Conservation (phyloP, 2,329 filamentous ascomycete genomes). For the Penicillium sp. region DNA sequence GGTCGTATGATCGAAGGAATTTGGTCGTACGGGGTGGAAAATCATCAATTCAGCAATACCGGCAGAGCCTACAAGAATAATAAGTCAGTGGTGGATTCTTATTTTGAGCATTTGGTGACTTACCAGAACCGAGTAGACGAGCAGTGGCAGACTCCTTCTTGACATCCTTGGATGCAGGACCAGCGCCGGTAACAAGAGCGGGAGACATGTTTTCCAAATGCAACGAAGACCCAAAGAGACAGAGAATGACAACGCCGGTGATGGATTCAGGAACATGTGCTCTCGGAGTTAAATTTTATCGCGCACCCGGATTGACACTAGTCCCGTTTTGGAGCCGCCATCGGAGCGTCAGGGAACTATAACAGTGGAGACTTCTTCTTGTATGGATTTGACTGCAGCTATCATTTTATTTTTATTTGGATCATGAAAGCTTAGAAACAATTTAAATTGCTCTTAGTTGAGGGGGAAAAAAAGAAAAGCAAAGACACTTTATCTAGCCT, state of each 20-base stretch:
- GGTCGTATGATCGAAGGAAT: background rate
- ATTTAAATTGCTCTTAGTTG: background rate
- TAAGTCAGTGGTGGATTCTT: conserved; percentile 10
- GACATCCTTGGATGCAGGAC: conserved; percentile 57
- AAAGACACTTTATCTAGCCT: conserved; percentile 1
- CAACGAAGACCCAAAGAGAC: background rate
- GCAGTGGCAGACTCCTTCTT: conserved; percentile 89
- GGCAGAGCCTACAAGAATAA: conserved; percentile 65
- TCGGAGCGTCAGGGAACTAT: conserved; percentile 17
- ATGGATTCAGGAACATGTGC: conserved; percentile 20
- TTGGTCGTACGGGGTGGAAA: conserved; percentile 74
- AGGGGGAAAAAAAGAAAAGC: background rate
- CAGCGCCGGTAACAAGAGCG: conserved; percentile 37
- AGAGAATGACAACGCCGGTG: conserved; percentile 12
- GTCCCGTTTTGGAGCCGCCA: conserved; percentile 24
- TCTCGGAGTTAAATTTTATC: conserved; percentile 25
- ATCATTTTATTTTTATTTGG: background rate
- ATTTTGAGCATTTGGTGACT: conserved; percentile 16
- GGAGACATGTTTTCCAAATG: conserved; percentile 56
- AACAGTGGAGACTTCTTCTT: background rate
- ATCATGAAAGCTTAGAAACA: background rate
- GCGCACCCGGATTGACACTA: conserved; percentile 20
- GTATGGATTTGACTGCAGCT: background rate
- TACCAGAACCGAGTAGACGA: conserved; percentile 88
- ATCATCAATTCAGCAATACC: conserved; percentile 90